phyloP scores from a whole-genome alignment of 345 rosid genomes.

The Barbarea vulgaris region DNA sequence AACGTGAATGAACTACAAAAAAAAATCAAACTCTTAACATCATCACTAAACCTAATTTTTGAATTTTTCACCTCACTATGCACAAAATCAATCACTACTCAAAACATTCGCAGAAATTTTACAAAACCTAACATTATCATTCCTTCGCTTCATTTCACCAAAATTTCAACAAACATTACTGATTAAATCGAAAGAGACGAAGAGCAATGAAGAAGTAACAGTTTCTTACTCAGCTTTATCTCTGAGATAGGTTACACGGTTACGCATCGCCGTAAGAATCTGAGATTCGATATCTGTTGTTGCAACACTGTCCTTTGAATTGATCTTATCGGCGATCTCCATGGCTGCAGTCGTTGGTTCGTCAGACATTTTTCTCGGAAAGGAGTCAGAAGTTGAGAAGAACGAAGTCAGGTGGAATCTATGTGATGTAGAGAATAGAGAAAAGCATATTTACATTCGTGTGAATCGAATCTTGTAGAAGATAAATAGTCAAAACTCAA shows the following conservation, averaged over 20 bases:
- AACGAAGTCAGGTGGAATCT: not conserved
- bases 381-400: not conserved
- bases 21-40: not conserved
- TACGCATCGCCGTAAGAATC: not conserved
- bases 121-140: not conserved
- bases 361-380: not conserved
- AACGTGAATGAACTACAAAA: slow-evolving; percentile 67
- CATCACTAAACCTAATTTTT: not conserved
- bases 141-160: not conserved
- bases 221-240: not conserved
- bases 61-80: not conserved
- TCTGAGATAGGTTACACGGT: not conserved
- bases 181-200: not conserved
- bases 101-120: not conserved
- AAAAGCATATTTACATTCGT: not conserved
- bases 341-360: not conserved
- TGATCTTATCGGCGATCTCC: not conserved
- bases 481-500: too few relatives aligned
- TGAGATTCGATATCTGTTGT: not conserved
- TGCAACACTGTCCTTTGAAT: not conserved
- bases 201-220: not conserved
- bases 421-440: not conserved
- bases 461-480: too few relatives aligned
- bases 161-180: not conserved
- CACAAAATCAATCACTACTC: not conserved